A percentile compares a stretch with the other conserved stretches of the same genome.
phyloP scores from a whole-genome alignment of 176 grass and related monocot species.

The Carex kokanica region DNA sequence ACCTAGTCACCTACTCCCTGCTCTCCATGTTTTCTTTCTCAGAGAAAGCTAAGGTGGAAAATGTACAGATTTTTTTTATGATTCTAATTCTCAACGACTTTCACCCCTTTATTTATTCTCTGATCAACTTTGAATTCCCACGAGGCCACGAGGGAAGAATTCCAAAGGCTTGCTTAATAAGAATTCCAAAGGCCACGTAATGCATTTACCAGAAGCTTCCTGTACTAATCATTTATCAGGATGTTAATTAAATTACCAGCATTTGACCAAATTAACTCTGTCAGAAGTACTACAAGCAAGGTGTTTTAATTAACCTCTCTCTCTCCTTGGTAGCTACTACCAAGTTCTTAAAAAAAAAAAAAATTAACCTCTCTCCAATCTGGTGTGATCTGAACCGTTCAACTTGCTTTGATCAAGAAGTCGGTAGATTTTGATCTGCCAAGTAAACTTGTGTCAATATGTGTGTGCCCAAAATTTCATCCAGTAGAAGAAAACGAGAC shows the following conservation, averaged over 20 bases:
- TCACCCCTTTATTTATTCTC: conserved; percentile 1
- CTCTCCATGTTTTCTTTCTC: not conserved
- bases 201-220: not conserved
- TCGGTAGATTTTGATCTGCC: not conserved
- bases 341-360: too few relatives aligned
- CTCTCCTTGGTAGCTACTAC: too few relatives aligned
- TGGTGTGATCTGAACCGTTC: not conserved
- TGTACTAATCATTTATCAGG: not conserved
- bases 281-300: not conserved
- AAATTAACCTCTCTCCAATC: not conserved
- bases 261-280: not conserved
- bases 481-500: not conserved
- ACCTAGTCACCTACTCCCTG: not conserved
- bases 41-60: not conserved
- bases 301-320: too few relatives aligned
- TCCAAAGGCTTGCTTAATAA: not conserved
- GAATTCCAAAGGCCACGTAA: not conserved
- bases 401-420: not conserved
- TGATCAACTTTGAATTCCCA: not conserved
- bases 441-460: not conserved
- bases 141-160: not conserved
- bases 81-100: not conserved
- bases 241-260: not conserved
- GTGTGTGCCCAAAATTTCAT: not conserved
- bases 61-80: not conserved